These are phyloP conservation scores for Biancaea sappan DNA, from an alignment of 306 rosid genomes.

Conservation along the genomic window DNA sequence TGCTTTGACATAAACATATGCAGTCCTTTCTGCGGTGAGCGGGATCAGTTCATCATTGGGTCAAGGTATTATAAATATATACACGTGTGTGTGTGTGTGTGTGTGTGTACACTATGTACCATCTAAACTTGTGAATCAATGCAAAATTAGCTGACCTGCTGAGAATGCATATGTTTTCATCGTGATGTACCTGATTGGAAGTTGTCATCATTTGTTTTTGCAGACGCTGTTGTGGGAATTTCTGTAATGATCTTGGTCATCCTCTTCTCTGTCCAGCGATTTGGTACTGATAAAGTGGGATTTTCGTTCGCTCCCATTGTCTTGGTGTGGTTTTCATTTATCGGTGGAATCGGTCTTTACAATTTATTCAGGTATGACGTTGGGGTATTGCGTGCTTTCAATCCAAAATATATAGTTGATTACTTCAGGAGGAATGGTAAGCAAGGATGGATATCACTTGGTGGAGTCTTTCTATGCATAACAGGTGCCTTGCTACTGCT, in stretches of 20 bases:
- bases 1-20: not conserved
- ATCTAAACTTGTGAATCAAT: not conserved
- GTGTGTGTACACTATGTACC: not conserved
- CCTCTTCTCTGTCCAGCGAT: constrained; percentile 39
- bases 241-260: constrained; percentile 34
- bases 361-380: constrained; percentile 45
- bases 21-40: constrained; percentile 79
- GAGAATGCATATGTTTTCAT: not conserved
- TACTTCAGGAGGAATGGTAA: constrained; percentile 53
- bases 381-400: constrained; percentile 48
- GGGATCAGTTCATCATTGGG: constrained; percentile 68
- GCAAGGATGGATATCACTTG: constrained; percentile 51
- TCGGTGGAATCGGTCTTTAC: constrained; percentile 47
- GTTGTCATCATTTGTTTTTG: not conserved
- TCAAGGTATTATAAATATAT: constrained; percentile 60
- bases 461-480: constrained; percentile 51
- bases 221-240: constrained; percentile 49
- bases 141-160: not conserved
- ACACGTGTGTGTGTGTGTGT: no score
- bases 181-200: not conserved
- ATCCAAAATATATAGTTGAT: constrained; percentile 51
- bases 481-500: constrained; percentile 29
- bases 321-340: constrained; percentile 41
- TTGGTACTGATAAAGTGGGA: constrained; percentile 60
- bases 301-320: constrained; percentile 42